Conservation (phyloP, 495 filamentous ascomycete species). For the Penicillium flavigenum region DNA sequence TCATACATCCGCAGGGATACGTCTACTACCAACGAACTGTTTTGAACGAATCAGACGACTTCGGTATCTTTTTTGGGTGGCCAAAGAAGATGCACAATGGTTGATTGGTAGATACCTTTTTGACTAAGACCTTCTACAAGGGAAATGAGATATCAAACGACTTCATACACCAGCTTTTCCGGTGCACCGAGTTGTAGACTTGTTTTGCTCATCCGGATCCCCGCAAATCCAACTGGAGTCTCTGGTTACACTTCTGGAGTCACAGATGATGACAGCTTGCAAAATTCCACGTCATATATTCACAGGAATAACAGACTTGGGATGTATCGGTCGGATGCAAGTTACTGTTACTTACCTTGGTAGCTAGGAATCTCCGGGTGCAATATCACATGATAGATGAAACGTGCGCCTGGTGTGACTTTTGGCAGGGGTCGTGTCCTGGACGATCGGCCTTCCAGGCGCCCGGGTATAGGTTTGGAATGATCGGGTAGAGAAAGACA, state of each 20-base stretch:
- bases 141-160: conserved; percentile 1
- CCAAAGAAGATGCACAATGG: not conserved
- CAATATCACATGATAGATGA: conserved; percentile 32
- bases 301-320: not conserved
- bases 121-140: not conserved
- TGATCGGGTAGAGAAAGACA: conserved; percentile 2
- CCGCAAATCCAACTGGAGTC: not conserved
- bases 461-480: conserved; percentile 17
- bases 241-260: not conserved
- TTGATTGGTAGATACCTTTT: not conserved
- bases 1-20: conserved; percentile 25
- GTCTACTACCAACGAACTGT: conserved; percentile 9
- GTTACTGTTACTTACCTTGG: not conserved
- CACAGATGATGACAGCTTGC: not conserved
- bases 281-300: not conserved
- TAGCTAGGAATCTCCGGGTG: not conserved
- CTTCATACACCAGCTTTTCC: not conserved
- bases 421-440: conserved; percentile 10
- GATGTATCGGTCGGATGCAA: not conserved
- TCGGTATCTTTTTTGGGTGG: not conserved
- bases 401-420: conserved; percentile 28
- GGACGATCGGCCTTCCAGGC: conserved; percentile 19
- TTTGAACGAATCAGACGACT: conserved; percentile 16
- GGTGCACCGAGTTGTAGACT: conserved; percentile 2
- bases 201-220: conserved; percentile 1